Evolutionary conservation across 805 yeast genomes (phyloP).

Genomic region (Yarrowia porcina): DNA sequence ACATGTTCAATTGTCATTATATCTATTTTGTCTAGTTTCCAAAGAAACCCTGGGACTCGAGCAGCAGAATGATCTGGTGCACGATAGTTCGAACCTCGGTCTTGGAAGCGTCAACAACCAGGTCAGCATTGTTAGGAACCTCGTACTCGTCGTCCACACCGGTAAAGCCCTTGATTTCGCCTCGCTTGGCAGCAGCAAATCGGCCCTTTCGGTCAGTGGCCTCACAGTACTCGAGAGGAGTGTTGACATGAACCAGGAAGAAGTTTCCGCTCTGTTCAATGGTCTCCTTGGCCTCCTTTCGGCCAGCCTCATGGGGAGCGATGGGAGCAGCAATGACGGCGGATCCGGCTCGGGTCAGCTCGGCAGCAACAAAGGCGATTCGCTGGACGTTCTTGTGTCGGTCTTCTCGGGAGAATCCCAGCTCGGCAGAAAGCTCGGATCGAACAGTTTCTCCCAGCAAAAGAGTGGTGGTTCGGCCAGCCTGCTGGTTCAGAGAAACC

Average conservation of each 20-base stretch:
- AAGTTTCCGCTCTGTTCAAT: slow-evolving; percentile 52
- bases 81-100: slow-evolving; percentile 66
- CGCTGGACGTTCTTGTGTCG: slow-evolving; percentile 44
- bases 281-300: slow-evolving; percentile 44
- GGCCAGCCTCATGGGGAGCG: slow-evolving; percentile 46
- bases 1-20: no score
- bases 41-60: slow-evolving; percentile 83
- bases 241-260: slow-evolving; percentile 50
- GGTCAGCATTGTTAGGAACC: slow-evolving; percentile 52
- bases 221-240: slow-evolving; percentile 48
- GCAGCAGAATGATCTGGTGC: slow-evolving; percentile 64
- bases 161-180: slow-evolving; percentile 48
- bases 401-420: slow-evolving; percentile 43
- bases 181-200: slow-evolving; percentile 46
- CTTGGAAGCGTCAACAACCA: slow-evolving; percentile 53
- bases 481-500: slow-evolving; percentile 86
- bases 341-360: slow-evolving; percentile 83
- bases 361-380: slow-evolving; percentile 64
- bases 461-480: slow-evolving; percentile 74
- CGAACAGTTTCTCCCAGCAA: slow-evolving; percentile 48
- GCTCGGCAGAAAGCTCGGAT: slow-evolving; percentile 42
- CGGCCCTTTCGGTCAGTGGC: slow-evolving; percentile 51
- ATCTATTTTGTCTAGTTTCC: slow-evolving; percentile 36
- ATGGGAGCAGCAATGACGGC: slow-evolving; percentile 74
- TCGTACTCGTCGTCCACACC: slow-evolving; percentile 49